A percentile compares a stretch with the other conserved stretches of the same genome.
phyloP scores from a whole-genome alignment of 805 yeast species.

The Lachancea waltii region DNA sequence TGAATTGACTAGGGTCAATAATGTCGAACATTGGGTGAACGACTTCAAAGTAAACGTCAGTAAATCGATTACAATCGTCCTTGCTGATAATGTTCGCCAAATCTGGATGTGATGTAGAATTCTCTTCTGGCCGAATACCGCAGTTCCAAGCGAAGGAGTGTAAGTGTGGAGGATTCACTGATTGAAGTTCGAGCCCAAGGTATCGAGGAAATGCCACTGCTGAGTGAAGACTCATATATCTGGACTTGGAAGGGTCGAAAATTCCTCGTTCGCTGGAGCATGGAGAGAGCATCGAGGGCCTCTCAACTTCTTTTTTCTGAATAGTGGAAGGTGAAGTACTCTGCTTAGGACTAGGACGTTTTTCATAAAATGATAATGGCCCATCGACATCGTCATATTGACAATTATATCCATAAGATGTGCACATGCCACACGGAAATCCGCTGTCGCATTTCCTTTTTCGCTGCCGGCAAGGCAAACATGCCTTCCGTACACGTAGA shows the following conservation, averaged over 20 bases:
- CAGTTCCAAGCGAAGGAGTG: constrained; percentile 15
- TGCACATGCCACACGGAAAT: constrained; percentile 5
- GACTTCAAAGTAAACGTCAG: constrained; percentile 5
- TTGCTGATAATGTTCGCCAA: constrained; percentile 6
- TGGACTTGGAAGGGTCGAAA: constrained; percentile 6
- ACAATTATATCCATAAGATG: constrained; percentile 1
- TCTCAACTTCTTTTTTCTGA: background rate
- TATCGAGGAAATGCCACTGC: constrained; percentile 13
- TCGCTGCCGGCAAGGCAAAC: constrained; percentile 7
- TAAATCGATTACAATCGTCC: constrained; percentile 6
- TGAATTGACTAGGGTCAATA: constrained; percentile 5
- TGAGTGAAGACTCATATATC: constrained; percentile 10
- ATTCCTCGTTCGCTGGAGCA: constrained; percentile 1
- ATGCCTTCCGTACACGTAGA: constrained; percentile 1
- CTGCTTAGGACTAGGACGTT: no score
- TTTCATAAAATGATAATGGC: no score
- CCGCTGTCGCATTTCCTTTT: constrained; percentile 3
- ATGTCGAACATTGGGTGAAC: constrained; percentile 12
- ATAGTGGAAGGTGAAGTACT: background rate
- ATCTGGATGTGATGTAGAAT: constrained; percentile 2
- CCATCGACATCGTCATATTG: constrained; percentile 1
- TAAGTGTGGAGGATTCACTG: constrained; percentile 13
- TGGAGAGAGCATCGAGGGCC: background rate
- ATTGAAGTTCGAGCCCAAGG: constrained; percentile 12
- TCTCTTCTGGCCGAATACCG: constrained; percentile 12